Evolutionary conservation across 371 early-diverging fungal species (phyloP).

Genomic region (Dipsacomyces acuminosporus): DNA sequence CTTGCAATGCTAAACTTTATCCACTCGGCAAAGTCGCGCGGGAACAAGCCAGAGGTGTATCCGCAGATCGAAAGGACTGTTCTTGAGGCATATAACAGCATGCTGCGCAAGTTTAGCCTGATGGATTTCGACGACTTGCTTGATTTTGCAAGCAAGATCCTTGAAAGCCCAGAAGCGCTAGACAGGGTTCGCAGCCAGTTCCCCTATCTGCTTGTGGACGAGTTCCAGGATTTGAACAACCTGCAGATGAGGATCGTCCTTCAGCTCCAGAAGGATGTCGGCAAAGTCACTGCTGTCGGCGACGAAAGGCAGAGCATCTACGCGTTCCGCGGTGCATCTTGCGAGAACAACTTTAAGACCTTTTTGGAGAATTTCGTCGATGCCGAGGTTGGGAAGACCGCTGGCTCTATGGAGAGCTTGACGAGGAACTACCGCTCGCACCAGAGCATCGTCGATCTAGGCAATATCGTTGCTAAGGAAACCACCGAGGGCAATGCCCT

Average conservation of each 20-base stretch:
- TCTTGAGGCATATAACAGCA: slow-evolving; percentile 27
- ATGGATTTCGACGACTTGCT: slow-evolving; percentile 61
- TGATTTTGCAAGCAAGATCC: slow-evolving; percentile 40
- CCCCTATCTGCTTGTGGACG: slow-evolving; percentile 56
- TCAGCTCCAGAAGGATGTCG: slow-evolving; percentile 36
- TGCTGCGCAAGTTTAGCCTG: slow-evolving; percentile 24
- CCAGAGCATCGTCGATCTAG: slow-evolving; percentile 49
- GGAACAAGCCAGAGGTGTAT: slow-evolving; percentile 37
- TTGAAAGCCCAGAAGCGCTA: slow-evolving; percentile 30
- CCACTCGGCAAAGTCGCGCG: slow-evolving; percentile 48
- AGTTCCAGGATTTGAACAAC: slow-evolving; percentile 64
- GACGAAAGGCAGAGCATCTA: slow-evolving; percentile 62
- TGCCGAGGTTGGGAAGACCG: slow-evolving; percentile 16
- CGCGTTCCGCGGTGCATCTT: slow-evolving; percentile 58
- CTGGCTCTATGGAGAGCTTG: slow-evolving; percentile 37
- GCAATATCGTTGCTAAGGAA: slow-evolving; percentile 50
- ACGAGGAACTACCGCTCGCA: slow-evolving; percentile 61
- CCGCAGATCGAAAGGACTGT: slow-evolving; percentile 29
- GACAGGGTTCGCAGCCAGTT: slow-evolving; percentile 23
- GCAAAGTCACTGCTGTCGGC: slow-evolving; percentile 57
- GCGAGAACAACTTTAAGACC: slow-evolving; percentile 51
- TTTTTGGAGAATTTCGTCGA: slow-evolving; percentile 49
- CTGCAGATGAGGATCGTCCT: slow-evolving; percentile 56
- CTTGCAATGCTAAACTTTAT: slow-evolving; percentile 25
- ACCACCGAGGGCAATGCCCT: slow-evolving; percentile 43